Evolutionary conservation across 129 eudicot species (phyloP), one percentile per base, ranked within the genome.

Genomic region (Dittrichia graveolens): DNA sequence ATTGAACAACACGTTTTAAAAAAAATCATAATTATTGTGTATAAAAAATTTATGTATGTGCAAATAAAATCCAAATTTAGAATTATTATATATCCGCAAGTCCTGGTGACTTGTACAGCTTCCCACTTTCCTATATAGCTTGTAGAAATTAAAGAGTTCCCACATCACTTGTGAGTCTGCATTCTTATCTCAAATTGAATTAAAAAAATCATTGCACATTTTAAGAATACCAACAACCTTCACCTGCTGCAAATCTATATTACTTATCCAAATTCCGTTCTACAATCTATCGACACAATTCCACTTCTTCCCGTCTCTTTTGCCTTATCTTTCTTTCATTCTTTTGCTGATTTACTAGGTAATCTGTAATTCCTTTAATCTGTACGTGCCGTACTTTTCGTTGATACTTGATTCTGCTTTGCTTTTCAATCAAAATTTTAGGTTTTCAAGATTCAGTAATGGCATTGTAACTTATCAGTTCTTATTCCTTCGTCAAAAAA

Each of bases 151-250:
- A 2, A 24, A 24, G 31, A 67, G 16, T 42, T 42, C 68, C 53
- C 62, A 58, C 75, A 47, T 76, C 80, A 68, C 61, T 24, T 59
- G 75, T 76, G 80, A 76, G 75, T 67, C 69, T 76, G 52, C 80
- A 57, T 59, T 48, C 80, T 76, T 76, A 76, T 76, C 80, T 47
- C 47, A 15, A 53, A n/a, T 37, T 34, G 1, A 2, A 37, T 10
- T 50, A 11, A 5, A 5, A 44, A 42, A 7, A 47, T 54, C 19
- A 43, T 44, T 44, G 46, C 72, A 43, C 79, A 19, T 41, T 43
- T 65, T 43, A 34, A 52, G 60, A 10, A 45, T 65, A 35, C 15
- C 67, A 66, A 75, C 60, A 35, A 44, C 46, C 48, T 74, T 55
- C 58, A 43, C 55, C 73, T 31, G 54, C 66, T 54, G 18, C 45